phyloP scores from a whole-genome alignment of 2,329 filamentous ascomycete genomes.

The Septoria petroselini region DNA sequence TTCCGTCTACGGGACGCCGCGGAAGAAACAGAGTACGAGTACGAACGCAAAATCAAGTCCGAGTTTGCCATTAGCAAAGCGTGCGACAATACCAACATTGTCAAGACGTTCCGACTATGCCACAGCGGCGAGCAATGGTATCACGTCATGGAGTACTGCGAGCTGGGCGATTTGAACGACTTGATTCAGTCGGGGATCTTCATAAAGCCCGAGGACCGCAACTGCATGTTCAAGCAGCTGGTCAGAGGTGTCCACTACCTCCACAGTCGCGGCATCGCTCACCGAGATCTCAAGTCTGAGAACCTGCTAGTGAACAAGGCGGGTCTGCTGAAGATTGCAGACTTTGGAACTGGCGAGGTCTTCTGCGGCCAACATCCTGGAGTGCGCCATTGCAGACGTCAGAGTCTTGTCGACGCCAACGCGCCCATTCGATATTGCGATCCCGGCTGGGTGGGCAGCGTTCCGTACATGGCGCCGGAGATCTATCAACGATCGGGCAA shows the following conservation, averaged over 20 bases:
- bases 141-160: constrained; percentile 91
- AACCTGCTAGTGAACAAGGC: constrained; percentile 76
- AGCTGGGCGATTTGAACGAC: constrained; percentile 73
- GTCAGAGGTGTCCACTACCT: constrained; percentile 78
- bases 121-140: constrained; percentile 71
- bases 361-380: constrained; percentile 81
- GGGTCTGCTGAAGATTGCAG: constrained; percentile 83
- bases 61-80: constrained; percentile 87
- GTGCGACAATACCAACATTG: constrained; percentile 80
- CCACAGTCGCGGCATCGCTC: constrained; percentile 79
- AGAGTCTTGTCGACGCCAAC: constrained; percentile 70
- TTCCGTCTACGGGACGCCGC: constrained; percentile 69
- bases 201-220: constrained; percentile 59
- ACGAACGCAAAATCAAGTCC: constrained; percentile 85
- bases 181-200: constrained; percentile 70
- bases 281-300: constrained; percentile 87
- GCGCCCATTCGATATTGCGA: constrained; percentile 66
- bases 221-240: constrained; percentile 87
- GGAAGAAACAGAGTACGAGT: constrained; percentile 66
- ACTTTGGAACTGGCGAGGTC: constrained; percentile 86
- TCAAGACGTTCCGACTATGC: constrained; percentile 75
- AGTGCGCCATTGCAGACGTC: constrained; percentile 50
- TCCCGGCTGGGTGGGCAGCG: constrained; percentile 78
- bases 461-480: constrained; percentile 85
- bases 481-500: constrained; percentile 65